phyloP scores from a whole-genome alignment of 179 eudicot genomes.

The Beta macrorhiza region DNA sequence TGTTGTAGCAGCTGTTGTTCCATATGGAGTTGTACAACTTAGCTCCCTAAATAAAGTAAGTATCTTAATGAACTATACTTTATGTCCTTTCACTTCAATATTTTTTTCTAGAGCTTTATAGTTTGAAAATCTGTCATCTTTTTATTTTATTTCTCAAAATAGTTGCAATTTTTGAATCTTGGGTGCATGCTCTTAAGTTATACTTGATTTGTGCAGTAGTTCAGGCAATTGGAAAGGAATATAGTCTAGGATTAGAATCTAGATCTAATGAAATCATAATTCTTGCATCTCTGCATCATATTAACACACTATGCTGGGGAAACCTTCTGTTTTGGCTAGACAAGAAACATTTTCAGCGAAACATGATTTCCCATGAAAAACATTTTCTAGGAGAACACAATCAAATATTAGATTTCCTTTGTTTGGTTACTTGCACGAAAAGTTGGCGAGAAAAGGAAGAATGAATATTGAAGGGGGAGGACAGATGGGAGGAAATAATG shows the following conservation, averaged over 20 bases:
- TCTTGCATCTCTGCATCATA: too few relatives aligned
- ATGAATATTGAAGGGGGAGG: too few relatives aligned
- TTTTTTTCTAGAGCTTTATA: not conserved
- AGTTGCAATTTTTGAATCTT: not conserved
- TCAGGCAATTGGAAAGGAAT: not conserved
- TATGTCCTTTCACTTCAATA: not conserved
- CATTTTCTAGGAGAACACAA: too few relatives aligned
- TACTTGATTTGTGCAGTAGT: not conserved
- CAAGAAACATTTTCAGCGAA: too few relatives aligned
- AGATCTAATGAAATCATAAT: not conserved
- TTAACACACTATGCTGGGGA: not conserved
- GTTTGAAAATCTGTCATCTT: not conserved
- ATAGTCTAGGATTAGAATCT: not conserved
- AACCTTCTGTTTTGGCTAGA: not conserved
- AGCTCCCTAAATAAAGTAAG: slow-evolving; percentile 80
- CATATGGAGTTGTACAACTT: slow-evolving; percentile 79
- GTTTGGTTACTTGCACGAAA: too few relatives aligned
- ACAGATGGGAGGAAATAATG: too few relatives aligned
- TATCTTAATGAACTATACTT: not conserved
- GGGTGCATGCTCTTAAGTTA: not conserved
- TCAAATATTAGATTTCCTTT: too few relatives aligned
- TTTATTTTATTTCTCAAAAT: too few relatives aligned
- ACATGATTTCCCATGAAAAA: too few relatives aligned
- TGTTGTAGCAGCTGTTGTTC: slow-evolving; percentile 66
- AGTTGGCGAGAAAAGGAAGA: too few relatives aligned